These are phyloP conservation scores for Oryza australiensis DNA, from an alignment of 176 grass and related monocot genomes.

Conservation along the genomic window DNA sequence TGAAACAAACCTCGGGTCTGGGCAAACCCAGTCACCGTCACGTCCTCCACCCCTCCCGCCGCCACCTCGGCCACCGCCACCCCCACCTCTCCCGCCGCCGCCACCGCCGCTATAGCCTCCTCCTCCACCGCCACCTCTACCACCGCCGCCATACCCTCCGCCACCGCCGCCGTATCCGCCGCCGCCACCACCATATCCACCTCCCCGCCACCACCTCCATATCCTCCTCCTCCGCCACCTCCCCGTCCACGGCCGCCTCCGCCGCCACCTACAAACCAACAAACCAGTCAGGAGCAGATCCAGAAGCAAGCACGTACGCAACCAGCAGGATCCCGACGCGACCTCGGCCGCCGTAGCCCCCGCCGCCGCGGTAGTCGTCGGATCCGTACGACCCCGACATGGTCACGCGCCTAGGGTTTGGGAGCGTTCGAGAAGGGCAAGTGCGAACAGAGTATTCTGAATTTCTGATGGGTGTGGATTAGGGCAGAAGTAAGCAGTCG, in stretches of 20 bases:
- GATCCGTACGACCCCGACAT: slow-evolving; percentile 74
- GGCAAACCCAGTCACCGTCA: slow-evolving; percentile 86
- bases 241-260: slow-evolving; percentile 43
- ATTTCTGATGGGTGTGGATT: slow-evolving; percentile 20
- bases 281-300: slow-evolving; percentile 38
- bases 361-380: slow-evolving; percentile 62
- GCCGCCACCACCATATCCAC: slow-evolving; percentile 24
- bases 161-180: slow-evolving; percentile 25
- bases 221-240: slow-evolving; percentile 29
- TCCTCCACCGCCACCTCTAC: neutral
- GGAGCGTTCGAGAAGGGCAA: slow-evolving; percentile 33
- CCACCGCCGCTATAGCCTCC: slow-evolving; percentile 38
- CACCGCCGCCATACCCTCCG: slow-evolving; percentile 3
- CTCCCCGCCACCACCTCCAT: slow-evolving; percentile 35
- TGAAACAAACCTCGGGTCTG: slow-evolving; percentile 52
- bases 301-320: neutral
- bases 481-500: slow-evolving; percentile 8
- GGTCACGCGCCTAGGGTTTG: slow-evolving; percentile 49
- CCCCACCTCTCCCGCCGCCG: slow-evolving; percentile 42
- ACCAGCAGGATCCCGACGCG: neutral
- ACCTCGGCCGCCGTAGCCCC: slow-evolving; percentile 48
- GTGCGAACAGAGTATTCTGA: slow-evolving; percentile 1
- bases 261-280: slow-evolving; percentile 37
- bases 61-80: slow-evolving; percentile 18
- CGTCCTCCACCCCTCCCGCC: slow-evolving; percentile 55